A percentile compares a stretch with the other conserved stretches of the same genome.
Conservation (phyloP, 2,329 filamentous ascomycete genomes). For the Penicillium sp. region DNA sequence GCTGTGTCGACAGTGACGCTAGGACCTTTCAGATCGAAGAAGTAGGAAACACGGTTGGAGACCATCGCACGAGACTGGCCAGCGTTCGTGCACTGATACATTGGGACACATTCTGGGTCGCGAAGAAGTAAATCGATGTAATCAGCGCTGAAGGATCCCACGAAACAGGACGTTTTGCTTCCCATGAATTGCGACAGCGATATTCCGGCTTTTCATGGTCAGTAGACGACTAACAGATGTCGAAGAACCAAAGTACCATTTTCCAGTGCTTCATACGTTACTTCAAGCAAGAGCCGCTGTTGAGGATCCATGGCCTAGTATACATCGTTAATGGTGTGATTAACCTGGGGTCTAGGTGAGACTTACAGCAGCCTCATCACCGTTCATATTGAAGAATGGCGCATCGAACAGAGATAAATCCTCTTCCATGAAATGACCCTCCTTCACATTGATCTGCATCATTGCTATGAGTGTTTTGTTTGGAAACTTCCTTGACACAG, state of each 20-base stretch:
- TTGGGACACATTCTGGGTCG: conserved; percentile 28
- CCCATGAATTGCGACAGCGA: conserved; percentile 24
- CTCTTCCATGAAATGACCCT: conserved; percentile 27
- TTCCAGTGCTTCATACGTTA: conserved; percentile 30
- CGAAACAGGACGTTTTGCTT: conserved; percentile 29
- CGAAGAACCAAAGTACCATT: conserved; percentile 17
- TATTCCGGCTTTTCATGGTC: conserved; percentile 23
- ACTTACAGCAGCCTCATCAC: conserved; percentile 29
- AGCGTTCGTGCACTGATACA: conserved; percentile 28
- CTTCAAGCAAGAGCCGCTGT: conserved; percentile 30
- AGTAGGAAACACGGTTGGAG: conserved; percentile 32
- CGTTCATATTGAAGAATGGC: conserved; percentile 35
- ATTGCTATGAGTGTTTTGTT: background rate
- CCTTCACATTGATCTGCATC: conserved; percentile 25
- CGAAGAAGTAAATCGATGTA: conserved; percentile 29
- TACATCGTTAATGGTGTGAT: background rate
- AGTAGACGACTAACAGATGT: background rate
- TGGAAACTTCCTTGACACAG: background rate
- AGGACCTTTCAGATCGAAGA: conserved; percentile 35
- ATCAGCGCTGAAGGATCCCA: conserved; percentile 29
- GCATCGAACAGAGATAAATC: conserved; percentile 33
- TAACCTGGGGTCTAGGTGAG: background rate
- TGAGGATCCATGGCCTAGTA: conserved; percentile 32
- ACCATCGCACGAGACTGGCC: conserved; percentile 27
- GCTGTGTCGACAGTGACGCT: conserved; percentile 32